Conservation (phyloP, 441 rosid species). For the Kokia cookei region DNA sequence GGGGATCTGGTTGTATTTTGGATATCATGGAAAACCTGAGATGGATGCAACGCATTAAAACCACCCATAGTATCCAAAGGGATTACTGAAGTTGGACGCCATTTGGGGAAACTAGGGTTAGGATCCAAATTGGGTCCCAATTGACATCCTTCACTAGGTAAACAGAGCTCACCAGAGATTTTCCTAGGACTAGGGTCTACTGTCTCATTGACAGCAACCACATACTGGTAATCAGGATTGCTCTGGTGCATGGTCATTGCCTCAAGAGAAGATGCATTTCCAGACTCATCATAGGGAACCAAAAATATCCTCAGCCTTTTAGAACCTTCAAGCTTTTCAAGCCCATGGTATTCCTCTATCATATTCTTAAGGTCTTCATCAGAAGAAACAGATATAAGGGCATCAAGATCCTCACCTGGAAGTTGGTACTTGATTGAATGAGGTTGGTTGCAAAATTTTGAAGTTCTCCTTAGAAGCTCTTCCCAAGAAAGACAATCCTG, state of each 20-base stretch:
- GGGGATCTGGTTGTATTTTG: slow-evolving; percentile 24
- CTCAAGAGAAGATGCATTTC: slow-evolving; percentile 25
- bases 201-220: slow-evolving; percentile 34
- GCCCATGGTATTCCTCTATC: slow-evolving; percentile 54
- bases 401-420: slow-evolving; percentile 69
- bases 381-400: slow-evolving; percentile 52
- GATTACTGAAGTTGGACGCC: slow-evolving; percentile 21
- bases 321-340: slow-evolving; percentile 37
- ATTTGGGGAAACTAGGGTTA: slow-evolving; percentile 24
- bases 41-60: slow-evolving; percentile 22
- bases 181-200: slow-evolving; percentile 30
- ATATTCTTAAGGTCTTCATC: slow-evolving; percentile 59
- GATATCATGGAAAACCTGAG: slow-evolving; percentile 26
- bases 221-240: slow-evolving; percentile 34
- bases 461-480: slow-evolving; percentile 44
- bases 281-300: slow-evolving; percentile 40
- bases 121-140: slow-evolving; percentile 21
- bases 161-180: slow-evolving; percentile 21
- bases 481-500: slow-evolving; percentile 35
- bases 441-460: slow-evolving; percentile 32
- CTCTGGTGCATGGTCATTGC: slow-evolving; percentile 24
- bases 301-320: slow-evolving; percentile 46
- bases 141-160: slow-evolving; percentile 31
- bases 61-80: slow-evolving; percentile 32
- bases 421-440: slow-evolving; percentile 62